A percentile compares a stretch with the other conserved stretches of the same genome.
Evolutionary conservation across 495 filamentous ascomycete species (phyloP).

Genomic region (Neurospora hispaniola): DNA sequence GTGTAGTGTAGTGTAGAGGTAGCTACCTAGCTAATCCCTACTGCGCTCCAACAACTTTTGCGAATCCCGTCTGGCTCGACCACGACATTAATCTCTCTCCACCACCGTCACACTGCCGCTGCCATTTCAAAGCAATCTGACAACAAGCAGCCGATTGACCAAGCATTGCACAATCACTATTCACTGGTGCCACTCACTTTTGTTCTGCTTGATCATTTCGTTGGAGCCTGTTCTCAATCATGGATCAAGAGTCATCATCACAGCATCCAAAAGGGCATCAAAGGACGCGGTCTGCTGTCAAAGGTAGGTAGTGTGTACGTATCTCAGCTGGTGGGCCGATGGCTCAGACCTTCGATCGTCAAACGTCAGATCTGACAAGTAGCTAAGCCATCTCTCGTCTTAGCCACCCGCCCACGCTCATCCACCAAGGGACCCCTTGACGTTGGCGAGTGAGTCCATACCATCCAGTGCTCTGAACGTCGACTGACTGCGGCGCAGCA

Average conservation of each 20-base stretch:
- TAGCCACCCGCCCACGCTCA: constrained; percentile 37
- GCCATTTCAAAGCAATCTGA: background rate
- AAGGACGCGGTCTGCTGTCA: constrained; percentile 30
- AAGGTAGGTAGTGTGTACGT: constrained; percentile 18
- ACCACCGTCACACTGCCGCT: background rate
- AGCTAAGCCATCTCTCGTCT: background rate
- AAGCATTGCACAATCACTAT: background rate
- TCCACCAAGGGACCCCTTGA: constrained; percentile 50
- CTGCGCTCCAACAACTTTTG: background rate
- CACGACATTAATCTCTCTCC: background rate
- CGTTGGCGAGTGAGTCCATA: constrained; percentile 36
- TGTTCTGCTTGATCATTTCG: background rate
- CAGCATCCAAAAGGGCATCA: constrained; percentile 21
- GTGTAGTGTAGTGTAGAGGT: too few relatives aligned
- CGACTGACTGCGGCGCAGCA: constrained; percentile 11
- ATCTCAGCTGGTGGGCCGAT: background rate
- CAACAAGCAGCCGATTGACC: background rate
- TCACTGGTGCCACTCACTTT: background rate
- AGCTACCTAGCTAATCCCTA: background rate
- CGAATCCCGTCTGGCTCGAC: background rate
- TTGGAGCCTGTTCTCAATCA: constrained; percentile 2
- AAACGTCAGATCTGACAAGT: too few relatives aligned
- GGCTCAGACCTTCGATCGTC: too few relatives aligned
- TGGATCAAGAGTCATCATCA: constrained; percentile 22
- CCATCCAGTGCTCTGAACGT: background rate